Base-by-base conservation (phyloP, 495 filamentous ascomycete species). In the Oidiodendron maius region DNA sequence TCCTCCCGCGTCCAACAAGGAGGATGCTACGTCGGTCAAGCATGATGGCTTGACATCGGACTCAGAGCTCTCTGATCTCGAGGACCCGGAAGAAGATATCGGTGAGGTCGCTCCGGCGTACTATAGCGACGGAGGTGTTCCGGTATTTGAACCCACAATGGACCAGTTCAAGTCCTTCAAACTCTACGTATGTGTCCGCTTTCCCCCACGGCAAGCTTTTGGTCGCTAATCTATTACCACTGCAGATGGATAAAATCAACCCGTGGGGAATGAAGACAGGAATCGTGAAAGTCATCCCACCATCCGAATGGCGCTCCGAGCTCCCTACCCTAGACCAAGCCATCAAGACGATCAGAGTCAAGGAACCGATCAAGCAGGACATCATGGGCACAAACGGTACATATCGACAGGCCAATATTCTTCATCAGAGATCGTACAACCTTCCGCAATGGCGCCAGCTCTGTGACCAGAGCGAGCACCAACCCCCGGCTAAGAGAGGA, bases 331-430 rank as follows among this genome's bases (percentile, higher is more conserved):
- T 96, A 51, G 81, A 93, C 56, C 86, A 96, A 56, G 74, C 83
- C 46, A 80, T 98, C 50, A 96, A 96, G 66, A 83, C 83, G 44
- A 87, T 98, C 61, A 84, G 82, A 50, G 89, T 96, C 57, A 93
- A 89, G 71, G 94, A 97, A 53, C 93, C 93, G 9, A 97, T 98
- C 63, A 93, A 86, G 60, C 93, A 98, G 61, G 93, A 98, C 56
- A 97, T 97, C 61, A 88, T 89, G 72, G 94, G 91, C 9, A 87
- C 82, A 42, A 85, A 91, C 57, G 93, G 94, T 22, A 91, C 84
- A 25, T 98, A 95, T 61, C 90, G 91, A 21, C 94, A 97, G 57
- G 86, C 89, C 58, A 98, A 98, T 59, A 87, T 97, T 25, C 84
- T 96, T 61, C 91, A 94, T 64, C 88, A 94, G 64, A 76, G 94